Conservation (phyloP, 495 filamentous ascomycete genomes). For the Neohortaea acidophila region DNA sequence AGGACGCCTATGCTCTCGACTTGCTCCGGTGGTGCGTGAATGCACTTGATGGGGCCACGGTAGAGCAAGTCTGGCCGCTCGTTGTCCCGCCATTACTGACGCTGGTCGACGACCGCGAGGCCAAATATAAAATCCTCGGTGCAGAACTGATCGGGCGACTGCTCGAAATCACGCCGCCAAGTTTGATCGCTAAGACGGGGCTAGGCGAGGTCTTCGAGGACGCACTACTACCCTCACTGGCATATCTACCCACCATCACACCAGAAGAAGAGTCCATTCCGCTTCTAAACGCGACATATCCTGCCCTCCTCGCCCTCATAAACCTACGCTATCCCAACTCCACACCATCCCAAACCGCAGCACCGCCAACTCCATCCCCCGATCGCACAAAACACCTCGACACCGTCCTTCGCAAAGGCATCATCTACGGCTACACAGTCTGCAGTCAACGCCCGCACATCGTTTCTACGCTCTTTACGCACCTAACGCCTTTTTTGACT, state of each 20-base stretch:
- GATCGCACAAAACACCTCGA: slow-evolving; percentile 12
- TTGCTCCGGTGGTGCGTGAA: slow-evolving; percentile 51
- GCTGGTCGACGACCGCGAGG: slow-evolving; percentile 54
- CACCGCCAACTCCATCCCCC: neutral
- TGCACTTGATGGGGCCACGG: slow-evolving; percentile 27
- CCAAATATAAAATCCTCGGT: slow-evolving; percentile 41
- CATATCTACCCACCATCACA: slow-evolving; percentile 64
- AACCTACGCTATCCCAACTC: slow-evolving; percentile 27
- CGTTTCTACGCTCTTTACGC: slow-evolving; percentile 39
- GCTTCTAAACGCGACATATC: slow-evolving; percentile 51
- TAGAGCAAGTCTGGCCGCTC: slow-evolving; percentile 50
- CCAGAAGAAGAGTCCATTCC: slow-evolving; percentile 52
- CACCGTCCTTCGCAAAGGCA: slow-evolving; percentile 21
- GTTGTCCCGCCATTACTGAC: slow-evolving; percentile 70
- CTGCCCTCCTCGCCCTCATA: slow-evolving; percentile 46
- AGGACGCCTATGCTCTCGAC: slow-evolving; percentile 43
- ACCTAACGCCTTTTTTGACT: slow-evolving; percentile 37
- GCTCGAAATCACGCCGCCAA: slow-evolving; percentile 34
- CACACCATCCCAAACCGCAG: slow-evolving; percentile 28
- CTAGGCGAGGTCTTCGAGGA: slow-evolving; percentile 67
- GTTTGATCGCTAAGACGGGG: slow-evolving; percentile 53
- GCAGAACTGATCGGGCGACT: slow-evolving; percentile 45
- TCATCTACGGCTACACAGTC: slow-evolving; percentile 31
- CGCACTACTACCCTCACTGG: slow-evolving; percentile 55
- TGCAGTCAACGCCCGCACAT: slow-evolving; percentile 27